phyloP scores from a whole-genome alignment of 2,329 filamentous ascomycete genomes.

The Pseudogymnoascus sp. region DNA sequence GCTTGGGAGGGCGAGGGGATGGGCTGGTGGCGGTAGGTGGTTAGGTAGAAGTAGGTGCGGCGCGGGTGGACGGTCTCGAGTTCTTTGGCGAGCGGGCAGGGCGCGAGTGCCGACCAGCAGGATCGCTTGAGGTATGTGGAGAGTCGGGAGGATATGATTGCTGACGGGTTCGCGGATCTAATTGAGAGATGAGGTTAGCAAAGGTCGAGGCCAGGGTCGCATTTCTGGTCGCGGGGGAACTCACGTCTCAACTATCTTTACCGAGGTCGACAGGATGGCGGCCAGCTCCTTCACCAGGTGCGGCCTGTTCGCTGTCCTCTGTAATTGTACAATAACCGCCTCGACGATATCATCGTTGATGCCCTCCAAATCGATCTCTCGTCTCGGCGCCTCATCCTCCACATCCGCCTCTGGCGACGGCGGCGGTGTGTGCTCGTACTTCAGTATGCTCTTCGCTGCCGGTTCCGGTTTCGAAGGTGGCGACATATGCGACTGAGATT shows the following conservation, averaged over 20 bases:
- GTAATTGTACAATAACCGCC: conserved; percentile 77
- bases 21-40: conserved; percentile 74
- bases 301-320: conserved; percentile 83
- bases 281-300: conserved; percentile 93
- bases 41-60: conserved; percentile 93
- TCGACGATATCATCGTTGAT: conserved; percentile 96
- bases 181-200: conserved; percentile 25
- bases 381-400: conserved; percentile 31
- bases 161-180: conserved; percentile 91
- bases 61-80: conserved; percentile 86
- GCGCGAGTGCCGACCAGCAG: conserved; percentile 66
- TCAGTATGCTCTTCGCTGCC: conserved; percentile 32
- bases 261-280: conserved; percentile 63
- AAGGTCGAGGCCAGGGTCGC: conserved; percentile 13
- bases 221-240: conserved; percentile 32
- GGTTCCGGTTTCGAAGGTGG: conserved; percentile 28
- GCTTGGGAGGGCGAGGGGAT: conserved; percentile 59
- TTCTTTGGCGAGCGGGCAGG: conserved; percentile 87
- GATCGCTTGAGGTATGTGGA: conserved; percentile 82
- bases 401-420: conserved; percentile 55
- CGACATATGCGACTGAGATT: conserved; percentile 34
- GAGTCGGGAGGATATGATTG: conserved; percentile 88
- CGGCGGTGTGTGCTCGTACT: conserved; percentile 68
- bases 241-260: conserved; percentile 86
- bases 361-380: conserved; percentile 66